Conservation (phyloP, 495 filamentous ascomycete species). For the Tuber borchii region DNA sequence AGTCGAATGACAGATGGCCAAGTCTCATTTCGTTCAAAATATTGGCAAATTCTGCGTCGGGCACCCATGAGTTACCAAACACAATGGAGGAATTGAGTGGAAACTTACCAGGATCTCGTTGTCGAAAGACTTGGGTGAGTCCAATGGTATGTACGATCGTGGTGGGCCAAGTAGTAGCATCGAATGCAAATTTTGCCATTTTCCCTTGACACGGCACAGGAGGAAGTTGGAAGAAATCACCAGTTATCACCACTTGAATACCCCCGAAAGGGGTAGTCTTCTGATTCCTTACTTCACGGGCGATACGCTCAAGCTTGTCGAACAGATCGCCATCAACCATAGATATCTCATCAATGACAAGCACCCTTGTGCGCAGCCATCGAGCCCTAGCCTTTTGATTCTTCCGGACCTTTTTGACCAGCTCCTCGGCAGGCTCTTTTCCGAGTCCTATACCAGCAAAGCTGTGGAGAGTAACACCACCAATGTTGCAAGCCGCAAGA, state of each 20-base stretch:
- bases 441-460: slow-evolving; percentile 93
- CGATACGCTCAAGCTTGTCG: slow-evolving; percentile 88
- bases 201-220: slow-evolving; percentile 77
- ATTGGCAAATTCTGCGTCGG: slow-evolving; percentile 63
- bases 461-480: slow-evolving; percentile 90
- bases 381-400: slow-evolving; percentile 81
- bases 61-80: slow-evolving; percentile 31
- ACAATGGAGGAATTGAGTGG: slow-evolving; percentile 9
- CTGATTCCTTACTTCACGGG: slow-evolving; percentile 64
- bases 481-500: slow-evolving; percentile 92
- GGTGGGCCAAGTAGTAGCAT: slow-evolving; percentile 83
- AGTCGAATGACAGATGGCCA: slow-evolving; percentile 64
- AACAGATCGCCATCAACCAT: slow-evolving; percentile 98
- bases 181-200: slow-evolving; percentile 80
- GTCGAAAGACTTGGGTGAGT: slow-evolving; percentile 90
- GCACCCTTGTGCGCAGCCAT: slow-evolving; percentile 78
- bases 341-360: slow-evolving; percentile 91
- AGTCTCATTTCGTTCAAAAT: slow-evolving; percentile 98
- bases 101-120: slow-evolving; percentile 70
- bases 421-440: slow-evolving; percentile 72
- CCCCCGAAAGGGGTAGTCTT: slow-evolving; percentile 93
- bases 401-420: slow-evolving; percentile 84
- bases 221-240: slow-evolving; percentile 95
- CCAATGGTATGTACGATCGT: slow-evolving; percentile 93
- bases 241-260: slow-evolving; percentile 91